A percentile compares a stretch with the other conserved stretches of the same genome.
phyloP scores from a whole-genome alignment of 306 rosid genomes.

The Malus sieversii region DNA sequence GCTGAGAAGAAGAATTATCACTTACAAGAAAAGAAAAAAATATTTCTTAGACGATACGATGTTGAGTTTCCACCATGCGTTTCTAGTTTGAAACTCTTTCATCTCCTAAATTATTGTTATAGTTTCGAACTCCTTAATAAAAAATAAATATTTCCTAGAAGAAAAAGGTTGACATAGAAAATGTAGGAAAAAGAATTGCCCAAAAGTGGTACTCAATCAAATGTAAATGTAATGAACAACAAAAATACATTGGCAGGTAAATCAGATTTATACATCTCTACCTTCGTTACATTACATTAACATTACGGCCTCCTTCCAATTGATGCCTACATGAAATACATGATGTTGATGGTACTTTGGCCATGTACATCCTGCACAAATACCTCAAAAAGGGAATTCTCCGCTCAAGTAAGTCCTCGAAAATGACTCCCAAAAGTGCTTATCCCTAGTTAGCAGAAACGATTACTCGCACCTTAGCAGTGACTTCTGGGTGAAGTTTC shows the following conservation, averaged over 20 bases:
- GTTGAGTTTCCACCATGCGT: no score
- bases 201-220: neutral
- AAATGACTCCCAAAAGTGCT: neutral
- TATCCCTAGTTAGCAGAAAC: conserved; percentile 63
- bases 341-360: neutral
- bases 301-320: neutral
- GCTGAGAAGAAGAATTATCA: neutral
- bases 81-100: no score
- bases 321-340: neutral
- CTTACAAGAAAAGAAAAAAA: neutral
- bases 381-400: neutral
- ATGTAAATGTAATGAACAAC: neutral
- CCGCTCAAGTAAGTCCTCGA: neutral
- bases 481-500: conserved; percentile 94
- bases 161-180: neutral
- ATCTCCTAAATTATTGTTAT: no score
- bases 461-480: conserved; percentile 67
- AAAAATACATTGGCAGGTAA: neutral
- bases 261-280: neutral
- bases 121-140: no score
- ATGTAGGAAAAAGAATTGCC: neutral
- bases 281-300: neutral
- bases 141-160: neutral
- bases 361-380: conserved; percentile 3
- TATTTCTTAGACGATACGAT: neutral